Evolutionary conservation across 768 basidiomycete species (phyloP).

Genomic region (Macrolepiota dolichaula): DNA sequence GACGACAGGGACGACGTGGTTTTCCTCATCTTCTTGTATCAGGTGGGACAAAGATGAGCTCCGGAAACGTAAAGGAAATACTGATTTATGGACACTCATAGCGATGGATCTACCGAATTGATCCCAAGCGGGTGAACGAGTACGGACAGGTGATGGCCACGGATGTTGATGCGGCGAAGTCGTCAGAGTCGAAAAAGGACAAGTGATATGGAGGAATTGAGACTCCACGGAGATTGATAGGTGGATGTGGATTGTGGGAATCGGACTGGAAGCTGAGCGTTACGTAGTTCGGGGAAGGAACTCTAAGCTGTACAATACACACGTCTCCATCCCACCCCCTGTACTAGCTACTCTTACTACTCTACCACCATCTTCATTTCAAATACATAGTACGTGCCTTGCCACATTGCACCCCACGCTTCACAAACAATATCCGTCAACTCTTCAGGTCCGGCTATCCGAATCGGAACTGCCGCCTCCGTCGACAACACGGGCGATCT

Average conservation of each 20-base stretch:
- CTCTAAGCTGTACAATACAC: conserved; percentile 12
- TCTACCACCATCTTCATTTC: background rate
- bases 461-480: conserved; percentile 36
- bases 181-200: conserved; percentile 54
- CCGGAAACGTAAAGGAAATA: conserved; percentile 10
- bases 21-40: conserved; percentile 90
- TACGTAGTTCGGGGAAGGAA: conserved; percentile 9
- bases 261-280: conserved; percentile 6
- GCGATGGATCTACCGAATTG: conserved; percentile 97
- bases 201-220: conserved; percentile 24
- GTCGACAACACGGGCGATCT: conserved; percentile 16
- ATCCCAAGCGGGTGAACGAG: conserved; percentile 93
- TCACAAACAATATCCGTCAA: conserved; percentile 3
- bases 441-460: conserved; percentile 31
- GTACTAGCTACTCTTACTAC: conserved; percentile 1
- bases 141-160: conserved; percentile 80
- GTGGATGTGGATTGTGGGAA: conserved; percentile 13
- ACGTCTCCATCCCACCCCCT: conserved; percentile 9
- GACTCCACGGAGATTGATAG: conserved; percentile 12
- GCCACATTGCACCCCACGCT: background rate
- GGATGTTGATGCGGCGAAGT: conserved; percentile 39
- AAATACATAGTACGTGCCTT: conserved; percentile 2
- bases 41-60: conserved; percentile 46
- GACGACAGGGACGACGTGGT: conserved; percentile 72
- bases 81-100: conserved; percentile 30